Conservation (phyloP, 768 basidiomycete species). For the Panaeolus papilionaceus region DNA sequence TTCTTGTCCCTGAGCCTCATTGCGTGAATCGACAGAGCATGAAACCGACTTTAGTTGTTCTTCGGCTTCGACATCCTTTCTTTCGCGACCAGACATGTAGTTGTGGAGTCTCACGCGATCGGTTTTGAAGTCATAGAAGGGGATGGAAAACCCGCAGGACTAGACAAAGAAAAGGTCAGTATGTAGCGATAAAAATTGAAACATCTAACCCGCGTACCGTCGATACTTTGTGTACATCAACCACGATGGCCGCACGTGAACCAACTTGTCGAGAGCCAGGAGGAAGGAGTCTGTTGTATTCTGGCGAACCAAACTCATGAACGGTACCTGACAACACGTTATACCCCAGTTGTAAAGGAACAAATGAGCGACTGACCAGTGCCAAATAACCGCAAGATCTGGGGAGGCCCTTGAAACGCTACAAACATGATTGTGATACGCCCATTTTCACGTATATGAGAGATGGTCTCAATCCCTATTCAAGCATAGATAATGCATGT, state of each 20-base stretch:
- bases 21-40: conserved; percentile 10
- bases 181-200: neutral
- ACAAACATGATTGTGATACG: conserved; percentile 67
- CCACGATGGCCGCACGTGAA: conserved; percentile 58
- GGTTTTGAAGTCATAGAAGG: conserved; percentile 55
- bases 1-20: neutral
- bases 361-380: conserved; percentile 44
- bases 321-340: conserved; percentile 46
- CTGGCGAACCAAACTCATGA: conserved; percentile 62
- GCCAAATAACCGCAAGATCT: conserved; percentile 65
- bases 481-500: neutral
- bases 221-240: conserved; percentile 61
- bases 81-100: conserved; percentile 43
- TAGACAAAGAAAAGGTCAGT: conserved; percentile 26
- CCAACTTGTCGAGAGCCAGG: conserved; percentile 52
- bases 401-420: conserved; percentile 65
- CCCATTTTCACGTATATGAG: conserved; percentile 68
- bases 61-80: conserved; percentile 38
- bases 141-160: conserved; percentile 68
- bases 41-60: neutral
- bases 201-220: conserved; percentile 33
- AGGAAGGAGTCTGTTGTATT: conserved; percentile 57
- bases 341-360: neutral
- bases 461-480: conserved; percentile 59
- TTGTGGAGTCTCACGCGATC: conserved; percentile 55